Base-by-base conservation (phyloP, 106 monocot species). In the Xerophyta viscosa region DNA sequence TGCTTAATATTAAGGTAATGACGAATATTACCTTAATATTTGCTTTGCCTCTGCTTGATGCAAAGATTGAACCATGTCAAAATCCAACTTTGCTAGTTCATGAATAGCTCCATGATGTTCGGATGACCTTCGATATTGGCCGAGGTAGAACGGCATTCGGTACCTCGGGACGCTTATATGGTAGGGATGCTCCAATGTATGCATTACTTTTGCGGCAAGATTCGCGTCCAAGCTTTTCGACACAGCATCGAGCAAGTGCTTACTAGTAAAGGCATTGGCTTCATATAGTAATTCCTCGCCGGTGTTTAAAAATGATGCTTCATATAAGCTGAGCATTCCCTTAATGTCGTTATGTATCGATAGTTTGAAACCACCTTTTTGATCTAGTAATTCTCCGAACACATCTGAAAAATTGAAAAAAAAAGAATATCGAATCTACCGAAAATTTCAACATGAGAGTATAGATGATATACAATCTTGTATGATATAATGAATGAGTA, bases 261-360 rank as follows among this genome's bases (percentile, higher is more conserved):
- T 64, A 46, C 17, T 54, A 2, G 81, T 30, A 52, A 71, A 76
- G 20, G 59, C 67, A 1, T 71, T 58, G 12, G 76, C 81, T 20
- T 58, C 52, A 24, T 39, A 46, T 0, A 81, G 66, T 0, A 76
- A 29, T 0, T 68, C 59, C 37, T 76, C 76, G 0, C 71, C 81
- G 0, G 37, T 65, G 54, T 61, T 64, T 25, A 76, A 10, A 33
- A 59, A 47, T 29, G 81, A 81, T 20, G 76, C 67, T 58, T 81
- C 81, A 25, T 71, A 64, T 29, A 81, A 63, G 43, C 67, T 67
- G 8, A 81, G 17, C 11, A 81, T 13, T 42, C 75, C 80, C n/a
- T 31, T 33, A 4, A 60, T 23, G 37, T 81, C 67, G 20, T 63
- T 50, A 8, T 28, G 36, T 10, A 63, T 50, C 19, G 30, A 41